phyloP scores from a whole-genome alignment of 805 yeast species.

The Pichia californica region DNA sequence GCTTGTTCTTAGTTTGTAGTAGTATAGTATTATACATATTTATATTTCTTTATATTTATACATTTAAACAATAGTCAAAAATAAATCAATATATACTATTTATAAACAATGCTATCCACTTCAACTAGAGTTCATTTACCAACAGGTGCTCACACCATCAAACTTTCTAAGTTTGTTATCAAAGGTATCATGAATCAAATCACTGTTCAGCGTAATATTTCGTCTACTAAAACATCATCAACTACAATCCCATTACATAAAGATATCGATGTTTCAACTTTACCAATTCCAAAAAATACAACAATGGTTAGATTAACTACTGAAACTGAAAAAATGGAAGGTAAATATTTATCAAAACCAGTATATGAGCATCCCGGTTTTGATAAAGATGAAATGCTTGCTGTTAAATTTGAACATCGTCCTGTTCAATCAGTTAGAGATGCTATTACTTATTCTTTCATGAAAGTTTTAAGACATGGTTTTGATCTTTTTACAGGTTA shows the following conservation, averaged over 20 bases:
- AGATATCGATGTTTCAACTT: not conserved
- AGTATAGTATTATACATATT: too few species aligned
- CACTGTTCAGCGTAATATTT: not conserved
- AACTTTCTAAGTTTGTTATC: not conserved
- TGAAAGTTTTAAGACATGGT: constrained; percentile 38
- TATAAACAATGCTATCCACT: not conserved
- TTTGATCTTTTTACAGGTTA: constrained; percentile 65
- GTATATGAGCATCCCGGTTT: constrained; percentile 41
- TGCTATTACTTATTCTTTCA: constrained; percentile 42
- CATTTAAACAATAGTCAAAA: not conserved
- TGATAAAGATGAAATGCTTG: constrained; percentile 31
- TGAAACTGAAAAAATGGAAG: constrained; percentile 12
- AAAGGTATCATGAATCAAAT: not conserved
- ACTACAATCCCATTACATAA: not conserved
- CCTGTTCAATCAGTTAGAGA: constrained; percentile 43
- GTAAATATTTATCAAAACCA: constrained; percentile 23
- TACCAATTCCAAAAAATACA: constrained; percentile 14
- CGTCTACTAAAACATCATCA: not conserved
- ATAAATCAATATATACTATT: not conserved
- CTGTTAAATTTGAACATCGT: constrained; percentile 46
- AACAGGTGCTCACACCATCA: not conserved
- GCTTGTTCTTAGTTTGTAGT: too few species aligned
- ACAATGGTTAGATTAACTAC: constrained; percentile 12
- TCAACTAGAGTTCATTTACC: not conserved
- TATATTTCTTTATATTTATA: not conserved